A percentile compares a stretch with the other conserved stretches of the same genome.
phyloP scores from a whole-genome alignment of 2,329 filamentous ascomycete species.

The Cladophialophora psammophila region DNA sequence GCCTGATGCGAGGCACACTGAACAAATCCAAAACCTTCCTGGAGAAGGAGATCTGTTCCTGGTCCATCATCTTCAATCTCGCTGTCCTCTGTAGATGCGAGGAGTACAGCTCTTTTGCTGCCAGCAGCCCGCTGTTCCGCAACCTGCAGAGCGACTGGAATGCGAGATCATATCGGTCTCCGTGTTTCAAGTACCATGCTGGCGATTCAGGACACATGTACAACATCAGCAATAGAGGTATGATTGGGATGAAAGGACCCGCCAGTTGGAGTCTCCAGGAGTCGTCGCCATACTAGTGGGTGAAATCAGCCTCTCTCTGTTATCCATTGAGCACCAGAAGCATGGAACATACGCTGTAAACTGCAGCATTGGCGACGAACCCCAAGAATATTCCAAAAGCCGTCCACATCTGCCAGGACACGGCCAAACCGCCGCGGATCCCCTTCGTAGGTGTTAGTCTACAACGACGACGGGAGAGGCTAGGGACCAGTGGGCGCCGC shows the following conservation, averaged over 20 bases:
- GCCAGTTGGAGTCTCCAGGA: slow-evolving; percentile 70
- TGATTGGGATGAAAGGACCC: slow-evolving; percentile 69
- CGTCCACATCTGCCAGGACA: slow-evolving; percentile 62
- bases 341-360: slow-evolving; percentile 59
- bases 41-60: slow-evolving; percentile 20
- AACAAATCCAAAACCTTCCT: slow-evolving; percentile 47
- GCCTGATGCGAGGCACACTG: slow-evolving; percentile 44
- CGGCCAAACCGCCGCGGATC: slow-evolving; percentile 59
- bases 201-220: slow-evolving; percentile 71
- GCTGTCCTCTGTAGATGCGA: slow-evolving; percentile 60
- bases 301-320: not conserved
- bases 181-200: slow-evolving; percentile 72
- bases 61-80: slow-evolving; percentile 36
- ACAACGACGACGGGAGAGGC: not conserved
- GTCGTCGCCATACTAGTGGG: slow-evolving; percentile 51
- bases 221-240: slow-evolving; percentile 65
- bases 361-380: slow-evolving; percentile 69
- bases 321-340: not conserved
- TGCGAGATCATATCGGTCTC: slow-evolving; percentile 61
- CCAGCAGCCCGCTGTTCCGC: slow-evolving; percentile 65
- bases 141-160: slow-evolving; percentile 65
- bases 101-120: slow-evolving; percentile 63
- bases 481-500: not conserved
- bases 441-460: slow-evolving; percentile 15
- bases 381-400: slow-evolving; percentile 70